Base-by-base conservation (phyloP, 305 asterid species). In the Stenogyne calaminthoides region DNA sequence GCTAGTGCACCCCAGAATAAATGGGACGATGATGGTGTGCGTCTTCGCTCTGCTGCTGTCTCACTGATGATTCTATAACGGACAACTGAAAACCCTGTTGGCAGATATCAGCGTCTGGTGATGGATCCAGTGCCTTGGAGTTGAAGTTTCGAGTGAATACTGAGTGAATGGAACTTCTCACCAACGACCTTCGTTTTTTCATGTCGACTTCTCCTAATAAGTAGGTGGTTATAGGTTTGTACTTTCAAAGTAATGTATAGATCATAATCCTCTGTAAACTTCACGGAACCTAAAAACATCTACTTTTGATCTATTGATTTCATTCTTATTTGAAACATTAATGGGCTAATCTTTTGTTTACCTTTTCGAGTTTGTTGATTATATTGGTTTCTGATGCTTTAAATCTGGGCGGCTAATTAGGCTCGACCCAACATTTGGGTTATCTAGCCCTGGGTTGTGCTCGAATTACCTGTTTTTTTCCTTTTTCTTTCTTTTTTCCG, bases 1-100 rank as follows among this genome's bases (percentile, higher is more conserved):
- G 97, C 91, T 65, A 82, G 90, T 40, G 99, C 99, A 9, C 97
- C 99, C 44, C 80, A 86, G 75, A 70, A 70, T 27, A 92, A 79
- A 83, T 92, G 99, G 99, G 80, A 71, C 6, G 84, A 81, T 29
- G 95, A 86, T 32, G 99, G 97, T 46, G 76, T 90, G 62, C 83
- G 82, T 71, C 98, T 92, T 74, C 97, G 98, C 15, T 90, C 99
- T 59, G 96, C 99, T 77, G 99, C 96, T 12, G 86, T 95, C 68
- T 95, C 99, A 6, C 83, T 95, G 18, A 82, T 92, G 16, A 70
- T 95, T 73, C 55, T 86, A 60, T 91, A 78, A 85, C 11, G 32
- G 5, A 25, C 52, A 19, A 42, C 36, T 40, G 27, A 32, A 65
- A 19, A 44, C 51, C 60, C 20, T 51, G 32, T 47, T 29, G 37